Evolutionary conservation across 768 basidiomycete species (phyloP).

Genomic region (Kwoniella newhampshirensis): DNA sequence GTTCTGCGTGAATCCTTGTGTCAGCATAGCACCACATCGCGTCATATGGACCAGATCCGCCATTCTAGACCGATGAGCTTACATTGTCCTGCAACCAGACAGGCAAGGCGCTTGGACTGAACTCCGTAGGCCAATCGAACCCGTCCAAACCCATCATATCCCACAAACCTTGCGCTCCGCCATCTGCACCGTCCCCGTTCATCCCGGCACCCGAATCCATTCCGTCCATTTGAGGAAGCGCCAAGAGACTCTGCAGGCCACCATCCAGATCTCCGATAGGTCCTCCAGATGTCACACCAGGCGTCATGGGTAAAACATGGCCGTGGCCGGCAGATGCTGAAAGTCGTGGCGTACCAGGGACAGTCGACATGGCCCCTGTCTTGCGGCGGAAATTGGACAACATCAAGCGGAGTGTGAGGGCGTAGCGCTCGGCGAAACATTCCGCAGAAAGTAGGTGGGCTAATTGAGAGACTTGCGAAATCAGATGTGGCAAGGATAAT

Average conservation of each 20-base stretch:
- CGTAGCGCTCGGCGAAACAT: conserved; percentile 90
- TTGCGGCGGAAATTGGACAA: conserved; percentile 86
- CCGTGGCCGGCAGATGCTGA: conserved; percentile 1
- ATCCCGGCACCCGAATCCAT: conserved; percentile 9
- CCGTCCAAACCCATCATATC: conserved; percentile 69
- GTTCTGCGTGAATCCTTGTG: conserved; percentile 60
- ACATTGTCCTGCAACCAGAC: conserved; percentile 90
- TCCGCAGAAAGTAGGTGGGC: conserved; percentile 79
- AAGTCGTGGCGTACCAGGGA: conserved; percentile 43
- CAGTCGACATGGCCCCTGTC: conserved; percentile 62
- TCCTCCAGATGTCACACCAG: background rate
- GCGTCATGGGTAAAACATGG: conserved; percentile 15
- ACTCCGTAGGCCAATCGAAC: conserved; percentile 62
- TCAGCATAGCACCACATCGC: background rate
- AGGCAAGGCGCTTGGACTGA: conserved; percentile 81
- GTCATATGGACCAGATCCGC: background rate
- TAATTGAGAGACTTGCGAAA: conserved; percentile 82
- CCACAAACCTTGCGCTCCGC: conserved; percentile 12
- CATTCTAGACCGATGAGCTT: conserved; percentile 42
- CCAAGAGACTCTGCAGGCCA: conserved; percentile 43
- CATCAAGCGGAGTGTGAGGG: conserved; percentile 88
- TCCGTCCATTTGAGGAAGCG: conserved; percentile 20
- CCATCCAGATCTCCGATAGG: conserved; percentile 25
- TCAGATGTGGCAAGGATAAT: conserved; percentile 72
- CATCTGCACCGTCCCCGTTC: conserved; percentile 15